A percentile compares a stretch with the other conserved stretches of the same genome.
Conservation (phyloP, 1,284 basidiomycete species). For the Vanrija sp. region DNA sequence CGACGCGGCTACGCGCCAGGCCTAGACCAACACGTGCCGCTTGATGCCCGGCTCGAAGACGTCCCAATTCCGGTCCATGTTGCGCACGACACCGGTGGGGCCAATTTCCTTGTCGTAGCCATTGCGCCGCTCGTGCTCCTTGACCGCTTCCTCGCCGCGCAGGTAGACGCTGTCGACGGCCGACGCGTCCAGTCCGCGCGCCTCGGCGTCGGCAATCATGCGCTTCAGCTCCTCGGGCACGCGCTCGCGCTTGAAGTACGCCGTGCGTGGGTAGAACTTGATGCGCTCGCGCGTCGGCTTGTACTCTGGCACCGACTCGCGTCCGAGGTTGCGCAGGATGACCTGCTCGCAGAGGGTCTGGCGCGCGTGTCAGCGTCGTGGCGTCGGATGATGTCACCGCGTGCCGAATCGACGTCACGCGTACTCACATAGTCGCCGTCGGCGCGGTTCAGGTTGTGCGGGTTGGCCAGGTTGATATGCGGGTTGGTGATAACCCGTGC, state of each 20-base stretch:
- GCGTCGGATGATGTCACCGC: background rate
- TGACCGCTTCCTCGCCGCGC: conserved; percentile 24
- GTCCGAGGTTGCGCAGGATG: conserved; percentile 28
- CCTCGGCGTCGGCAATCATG: conserved; percentile 23
- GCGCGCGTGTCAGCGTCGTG: background rate
- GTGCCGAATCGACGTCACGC: too few species aligned
- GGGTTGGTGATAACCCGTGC: conserved; percentile 36
- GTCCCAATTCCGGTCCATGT: background rate
- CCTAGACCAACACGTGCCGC: conserved; percentile 1
- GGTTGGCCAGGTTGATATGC: conserved; percentile 29
- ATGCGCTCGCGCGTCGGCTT: conserved; percentile 22
- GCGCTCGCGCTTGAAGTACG: conserved; percentile 24
- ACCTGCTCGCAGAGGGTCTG: conserved; percentile 36
- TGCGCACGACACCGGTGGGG: conserved; percentile 14
- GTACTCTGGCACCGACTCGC: conserved; percentile 28
- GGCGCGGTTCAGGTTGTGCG: conserved; percentile 29
- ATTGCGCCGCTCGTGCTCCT: conserved; percentile 26
- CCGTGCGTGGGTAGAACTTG: conserved; percentile 27
- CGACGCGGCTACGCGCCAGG: too few species aligned
- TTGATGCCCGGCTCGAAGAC: background rate
- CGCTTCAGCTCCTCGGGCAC: conserved; percentile 23
- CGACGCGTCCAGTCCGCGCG: conserved; percentile 6
- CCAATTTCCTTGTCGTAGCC: conserved; percentile 30
- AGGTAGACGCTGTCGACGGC: conserved; percentile 28
- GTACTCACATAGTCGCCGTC: conserved; percentile 32